Evolutionary conservation across 768 basidiomycete genomes (phyloP).

Genomic region (Rhizopogon rudus): DNA sequence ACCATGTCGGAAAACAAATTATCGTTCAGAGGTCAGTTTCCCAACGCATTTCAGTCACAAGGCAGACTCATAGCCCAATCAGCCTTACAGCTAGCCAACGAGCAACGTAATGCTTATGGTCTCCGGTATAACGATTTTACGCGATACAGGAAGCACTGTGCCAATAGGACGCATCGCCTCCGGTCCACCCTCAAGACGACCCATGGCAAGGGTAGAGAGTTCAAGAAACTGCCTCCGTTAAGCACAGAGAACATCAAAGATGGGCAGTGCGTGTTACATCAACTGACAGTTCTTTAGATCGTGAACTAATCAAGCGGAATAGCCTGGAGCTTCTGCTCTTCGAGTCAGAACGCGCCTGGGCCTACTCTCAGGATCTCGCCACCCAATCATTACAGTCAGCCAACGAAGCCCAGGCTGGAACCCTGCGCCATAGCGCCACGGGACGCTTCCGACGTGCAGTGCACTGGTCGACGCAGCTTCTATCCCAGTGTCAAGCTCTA

Average conservation of each 20-base stretch:
- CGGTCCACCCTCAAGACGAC: conserved; percentile 81
- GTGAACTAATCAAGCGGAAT: background rate
- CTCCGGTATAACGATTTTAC: conserved; percentile 84
- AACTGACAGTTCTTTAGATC: background rate
- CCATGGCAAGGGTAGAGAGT: conserved; percentile 86
- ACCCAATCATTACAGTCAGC: conserved; percentile 45
- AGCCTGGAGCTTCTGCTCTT: conserved; percentile 83
- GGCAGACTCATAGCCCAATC: conserved; percentile 4
- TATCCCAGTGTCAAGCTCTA: conserved; percentile 69
- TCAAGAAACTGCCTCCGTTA: conserved; percentile 75
- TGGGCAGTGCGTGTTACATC: conserved; percentile 63
- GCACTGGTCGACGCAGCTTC: conserved; percentile 71
- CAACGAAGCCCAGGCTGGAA: conserved; percentile 45
- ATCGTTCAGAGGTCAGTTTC: conserved; percentile 35
- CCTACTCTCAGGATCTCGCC: conserved; percentile 78
- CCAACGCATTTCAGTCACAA: background rate
- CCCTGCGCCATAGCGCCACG: conserved; percentile 69
- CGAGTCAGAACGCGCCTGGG: conserved; percentile 91
- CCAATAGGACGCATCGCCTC: conserved; percentile 84
- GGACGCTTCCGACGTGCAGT: conserved; percentile 78
- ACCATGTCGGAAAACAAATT: conserved; percentile 23
- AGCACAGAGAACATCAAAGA: conserved; percentile 70
- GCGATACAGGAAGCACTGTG: conserved; percentile 92
- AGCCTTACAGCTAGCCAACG: conserved; percentile 84
- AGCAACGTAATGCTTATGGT: conserved; percentile 88